Conservation (phyloP, 352 stramenopile species). For the Globisporangium orthogonon region DNA sequence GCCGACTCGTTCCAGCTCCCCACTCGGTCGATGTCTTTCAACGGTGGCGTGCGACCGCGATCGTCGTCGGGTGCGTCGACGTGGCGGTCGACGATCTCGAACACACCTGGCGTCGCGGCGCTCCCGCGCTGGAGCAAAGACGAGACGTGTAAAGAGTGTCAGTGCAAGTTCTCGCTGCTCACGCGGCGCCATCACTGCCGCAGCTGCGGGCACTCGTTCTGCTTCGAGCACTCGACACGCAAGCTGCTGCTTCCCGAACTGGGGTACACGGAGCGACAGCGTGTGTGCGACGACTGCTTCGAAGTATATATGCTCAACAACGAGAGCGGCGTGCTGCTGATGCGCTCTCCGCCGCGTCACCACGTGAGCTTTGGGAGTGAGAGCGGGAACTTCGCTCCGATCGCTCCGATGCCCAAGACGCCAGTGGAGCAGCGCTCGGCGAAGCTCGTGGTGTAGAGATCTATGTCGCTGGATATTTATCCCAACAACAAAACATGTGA, state of each 20-base stretch:
- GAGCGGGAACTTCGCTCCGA: conserved; percentile 4
- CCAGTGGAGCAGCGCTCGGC: not conserved
- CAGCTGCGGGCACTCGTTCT: conserved; percentile 80
- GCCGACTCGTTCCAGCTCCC: conserved; percentile 4
- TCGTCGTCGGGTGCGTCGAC: conserved; percentile 26
- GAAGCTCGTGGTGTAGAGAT: not conserved
- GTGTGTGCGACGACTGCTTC: conserved; percentile 84
- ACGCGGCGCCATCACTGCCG: conserved; percentile 79
- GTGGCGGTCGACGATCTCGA: conserved; percentile 12
- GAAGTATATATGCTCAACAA: conserved; percentile 40
- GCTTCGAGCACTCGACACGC: conserved; percentile 77
- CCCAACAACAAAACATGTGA: not conserved
- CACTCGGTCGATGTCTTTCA: conserved; percentile 11
- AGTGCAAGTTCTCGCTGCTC: conserved; percentile 65
- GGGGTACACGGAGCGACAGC: conserved; percentile 67
- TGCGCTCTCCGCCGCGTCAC: conserved; percentile 9
- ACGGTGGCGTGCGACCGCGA: conserved; percentile 12
- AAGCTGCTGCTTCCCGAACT: conserved; percentile 57
- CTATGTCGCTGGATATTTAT: not conserved
- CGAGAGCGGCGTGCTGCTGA: conserved; percentile 20
- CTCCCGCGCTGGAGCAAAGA: conserved; percentile 66
- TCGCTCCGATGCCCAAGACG: conserved; percentile 11
- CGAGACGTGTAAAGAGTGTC: conserved; percentile 54
- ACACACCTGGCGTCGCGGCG: conserved; percentile 14
- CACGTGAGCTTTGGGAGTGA: conserved; percentile 10